Evolutionary conservation across 352 stramenopile genomes (phyloP), one percentile per base, ranked within the genome.

Genomic region (Pythium rhizo-oryzae): DNA sequence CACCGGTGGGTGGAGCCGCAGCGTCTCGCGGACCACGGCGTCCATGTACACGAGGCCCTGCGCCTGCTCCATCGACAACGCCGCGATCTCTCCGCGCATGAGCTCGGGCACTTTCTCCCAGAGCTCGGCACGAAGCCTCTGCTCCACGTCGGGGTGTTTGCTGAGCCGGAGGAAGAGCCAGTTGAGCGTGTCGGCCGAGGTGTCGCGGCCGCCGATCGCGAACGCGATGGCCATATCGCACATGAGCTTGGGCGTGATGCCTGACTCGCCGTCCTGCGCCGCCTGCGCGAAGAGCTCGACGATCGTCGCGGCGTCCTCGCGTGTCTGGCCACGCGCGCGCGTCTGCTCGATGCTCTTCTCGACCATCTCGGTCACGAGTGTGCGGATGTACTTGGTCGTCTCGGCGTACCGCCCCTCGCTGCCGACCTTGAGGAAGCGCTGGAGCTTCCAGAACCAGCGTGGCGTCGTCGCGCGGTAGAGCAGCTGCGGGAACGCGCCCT

Each of bases 191-290:
- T 74, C 73, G 8, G 82, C 73, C 8, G 80, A 84, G 16, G 82
- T 86, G 64, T 90, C 82, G 16, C 80, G 69, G 9, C 80, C 82
- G 39, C 61, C 82, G 52, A 89, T 69, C 19, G 88, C 54, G 55
- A 90, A 81, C 56, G 69, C 76, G 24, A 90, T 67, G 16, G 78
- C 72, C 25, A 90, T 61, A 59, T 89, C 76, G 19, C 76, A 61
- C 23, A 89, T 41, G 18, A 67, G 70, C 52, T 71, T 55, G 2
- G 67, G 60, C 13, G 55, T 55, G 50, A 77, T 63, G 24, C 63
- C 37, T 9, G 15, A 18, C 11, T 43, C 55, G 9, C 15, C 60
- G 24, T 74, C 53, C 12, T 74, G 54, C 58, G 62, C 62, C 3
- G 46, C 58, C 13, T 76, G 37, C 18, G 74, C 56, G 44, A 74